Evolutionary conservation across 192 early-diverging fungal genomes (phyloP).

Genomic region (Rhizophagus sp.): DNA sequence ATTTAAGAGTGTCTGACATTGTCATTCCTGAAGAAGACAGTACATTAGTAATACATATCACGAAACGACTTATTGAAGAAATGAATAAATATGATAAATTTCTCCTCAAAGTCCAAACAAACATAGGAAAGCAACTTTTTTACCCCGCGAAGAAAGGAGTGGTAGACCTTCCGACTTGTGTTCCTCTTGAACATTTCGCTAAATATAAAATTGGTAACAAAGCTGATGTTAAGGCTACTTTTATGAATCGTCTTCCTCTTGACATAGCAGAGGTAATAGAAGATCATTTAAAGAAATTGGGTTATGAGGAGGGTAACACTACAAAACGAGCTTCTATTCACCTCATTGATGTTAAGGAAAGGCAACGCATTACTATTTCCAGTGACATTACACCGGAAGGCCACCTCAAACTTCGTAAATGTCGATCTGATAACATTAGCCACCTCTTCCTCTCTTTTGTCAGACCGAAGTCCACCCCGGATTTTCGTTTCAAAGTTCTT

Average conservation of each 20-base stretch:
- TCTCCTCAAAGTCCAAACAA: not conserved
- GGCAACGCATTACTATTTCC: not conserved
- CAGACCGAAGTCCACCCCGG: not conserved
- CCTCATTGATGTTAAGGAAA: not conserved
- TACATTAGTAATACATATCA: not conserved
- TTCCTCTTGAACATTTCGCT: not conserved
- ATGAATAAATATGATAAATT: not conserved
- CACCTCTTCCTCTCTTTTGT: not conserved
- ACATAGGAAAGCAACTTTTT: conserved; percentile 5
- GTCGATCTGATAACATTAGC: not conserved
- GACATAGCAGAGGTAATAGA: not conserved
- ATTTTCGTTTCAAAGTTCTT: conserved; percentile 8
- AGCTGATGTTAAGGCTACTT: not conserved
- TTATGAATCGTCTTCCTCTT: not conserved
- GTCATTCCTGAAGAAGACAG: not conserved
- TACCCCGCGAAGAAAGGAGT: not conserved
- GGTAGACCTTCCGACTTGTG: not conserved
- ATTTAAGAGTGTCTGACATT: not conserved
- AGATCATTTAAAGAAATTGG: not conserved
- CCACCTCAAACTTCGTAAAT: not conserved
- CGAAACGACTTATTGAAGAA: not conserved
- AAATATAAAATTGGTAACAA: not conserved
- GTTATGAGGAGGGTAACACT: not conserved
- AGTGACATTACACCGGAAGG: not conserved
- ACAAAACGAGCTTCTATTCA: not conserved